phyloP scores from a whole-genome alignment of 192 early-diverging fungal species.

The Backusella circina region DNA sequence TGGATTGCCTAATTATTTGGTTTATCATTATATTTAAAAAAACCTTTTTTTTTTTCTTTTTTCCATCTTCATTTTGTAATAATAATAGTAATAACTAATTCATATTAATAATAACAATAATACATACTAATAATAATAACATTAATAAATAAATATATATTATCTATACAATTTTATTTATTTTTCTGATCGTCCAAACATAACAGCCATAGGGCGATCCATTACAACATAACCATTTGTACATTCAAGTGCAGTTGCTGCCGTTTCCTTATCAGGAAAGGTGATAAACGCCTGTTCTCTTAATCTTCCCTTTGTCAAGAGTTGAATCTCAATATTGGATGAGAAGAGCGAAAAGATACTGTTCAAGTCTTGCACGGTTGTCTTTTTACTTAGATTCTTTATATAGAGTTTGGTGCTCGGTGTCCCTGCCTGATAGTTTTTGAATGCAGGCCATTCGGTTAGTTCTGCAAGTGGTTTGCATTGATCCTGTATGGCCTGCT shows the following conservation, averaged over 20 bases:
- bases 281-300: slow-evolving; percentile 46
- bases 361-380: slow-evolving; percentile 27
- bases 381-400: slow-evolving; percentile 43
- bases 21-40: slow-evolving; percentile 53
- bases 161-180: background rate
- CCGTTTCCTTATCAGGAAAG: slow-evolving; percentile 28
- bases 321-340: slow-evolving; percentile 23
- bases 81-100: too few relatives aligned
- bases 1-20: slow-evolving; percentile 58
- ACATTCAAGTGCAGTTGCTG: slow-evolving; percentile 29
- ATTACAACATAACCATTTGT: slow-evolving; percentile 36
- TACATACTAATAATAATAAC: background rate
- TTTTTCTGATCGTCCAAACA: slow-evolving; percentile 14
- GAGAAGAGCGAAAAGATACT: slow-evolving; percentile 30
- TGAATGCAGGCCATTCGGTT: slow-evolving; percentile 35
- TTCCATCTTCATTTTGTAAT: too few relatives aligned
- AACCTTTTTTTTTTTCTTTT: too few relatives aligned
- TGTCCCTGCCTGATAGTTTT: slow-evolving; percentile 33
- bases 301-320: slow-evolving; percentile 40
- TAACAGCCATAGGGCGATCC: slow-evolving; percentile 45
- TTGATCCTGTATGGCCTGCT: slow-evolving; percentile 16
- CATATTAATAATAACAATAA: background rate
- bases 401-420: slow-evolving; percentile 39
- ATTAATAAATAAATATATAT: background rate
- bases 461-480: slow-evolving; percentile 28